Evolutionary conservation across 2,329 filamentous ascomycete species (phyloP).

Genomic region (Pleurostoma richardsiae): DNA sequence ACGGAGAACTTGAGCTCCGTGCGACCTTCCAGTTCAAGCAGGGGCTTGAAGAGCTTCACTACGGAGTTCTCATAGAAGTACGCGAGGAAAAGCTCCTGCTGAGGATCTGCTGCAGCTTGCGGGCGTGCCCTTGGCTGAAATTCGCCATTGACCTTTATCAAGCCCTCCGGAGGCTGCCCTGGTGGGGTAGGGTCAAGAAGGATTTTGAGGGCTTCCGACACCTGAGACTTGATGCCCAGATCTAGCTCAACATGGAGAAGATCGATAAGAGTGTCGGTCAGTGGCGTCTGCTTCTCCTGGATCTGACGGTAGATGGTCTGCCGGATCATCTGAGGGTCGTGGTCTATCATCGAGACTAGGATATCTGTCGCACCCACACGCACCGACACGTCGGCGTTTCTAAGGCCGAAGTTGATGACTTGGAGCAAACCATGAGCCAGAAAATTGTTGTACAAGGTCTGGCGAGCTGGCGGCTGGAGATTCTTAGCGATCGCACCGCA

Average conservation of each 20-base stretch:
- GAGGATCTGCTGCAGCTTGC: slow-evolving; percentile 53
- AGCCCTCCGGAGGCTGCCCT: slow-evolving; percentile 47
- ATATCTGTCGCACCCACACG: slow-evolving; percentile 92
- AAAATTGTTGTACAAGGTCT: slow-evolving; percentile 84
- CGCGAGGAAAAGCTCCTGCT: slow-evolving; percentile 80
- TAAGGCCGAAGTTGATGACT: slow-evolving; percentile 88
- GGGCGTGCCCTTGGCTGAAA: slow-evolving; percentile 58
- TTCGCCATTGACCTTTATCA: slow-evolving; percentile 63
- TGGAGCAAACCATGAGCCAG: slow-evolving; percentile 79
- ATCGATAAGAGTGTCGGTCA: slow-evolving; percentile 91
- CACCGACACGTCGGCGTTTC: slow-evolving; percentile 77
- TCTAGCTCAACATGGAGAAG: slow-evolving; percentile 87
- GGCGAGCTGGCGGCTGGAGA: slow-evolving; percentile 75
- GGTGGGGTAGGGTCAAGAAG: slow-evolving; percentile 68
- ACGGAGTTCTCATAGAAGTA: slow-evolving; percentile 89
- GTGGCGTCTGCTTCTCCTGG: slow-evolving; percentile 74
- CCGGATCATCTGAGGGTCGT: slow-evolving; percentile 91
- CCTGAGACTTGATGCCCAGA: slow-evolving; percentile 89
- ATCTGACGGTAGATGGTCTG: slow-evolving; percentile 90
- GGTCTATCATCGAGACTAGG: slow-evolving; percentile 88
- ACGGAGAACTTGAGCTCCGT: slow-evolving; percentile 67
- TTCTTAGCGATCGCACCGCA: slow-evolving; percentile 94
- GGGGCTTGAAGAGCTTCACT: slow-evolving; percentile 76
- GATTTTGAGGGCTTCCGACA: slow-evolving; percentile 92
- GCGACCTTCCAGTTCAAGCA: slow-evolving; percentile 72